Conservation (phyloP, 257 asterid genomes). For the Primulina huaijiensis region DNA sequence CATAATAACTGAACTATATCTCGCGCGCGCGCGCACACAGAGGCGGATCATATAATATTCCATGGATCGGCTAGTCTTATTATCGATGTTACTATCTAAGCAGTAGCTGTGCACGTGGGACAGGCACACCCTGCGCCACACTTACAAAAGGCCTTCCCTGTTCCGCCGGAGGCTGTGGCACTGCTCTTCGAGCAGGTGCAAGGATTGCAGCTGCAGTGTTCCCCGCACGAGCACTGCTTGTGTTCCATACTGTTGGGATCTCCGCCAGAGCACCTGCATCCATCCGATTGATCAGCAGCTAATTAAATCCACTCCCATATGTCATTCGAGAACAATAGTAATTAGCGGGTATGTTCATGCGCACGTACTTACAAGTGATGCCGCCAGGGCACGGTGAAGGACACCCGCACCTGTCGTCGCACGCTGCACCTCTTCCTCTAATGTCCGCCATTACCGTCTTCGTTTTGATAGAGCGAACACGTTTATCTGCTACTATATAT, state of each 20-base stretch:
- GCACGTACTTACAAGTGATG: conserved; percentile 27
- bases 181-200: conserved; percentile 40
- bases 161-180: conserved; percentile 12
- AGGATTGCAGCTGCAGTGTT: conserved; percentile 64
- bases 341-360: too few relatives aligned
- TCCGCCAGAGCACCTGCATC: conserved; percentile 34
- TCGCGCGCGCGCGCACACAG: too few relatives aligned
- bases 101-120: conserved; percentile 39
- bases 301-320: too few relatives aligned
- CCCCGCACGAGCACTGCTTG: conserved; percentile 61
- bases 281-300: not conserved
- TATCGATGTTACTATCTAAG: not conserved
- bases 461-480: fast-evolving
- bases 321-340: too few relatives aligned
- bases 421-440: conserved; percentile 29
- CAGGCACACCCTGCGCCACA: conserved; percentile 56
- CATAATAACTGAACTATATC: too few relatives aligned
- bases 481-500: too few relatives aligned
- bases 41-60: not conserved
- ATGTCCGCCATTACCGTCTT: conserved; percentile 27
- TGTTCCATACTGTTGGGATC: conserved; percentile 31
- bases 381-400: conserved; percentile 69
- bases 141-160: conserved; percentile 51
- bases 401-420: conserved; percentile 59
- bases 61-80: too few relatives aligned